A percentile compares a stretch with the other conserved stretches of the same genome.
These are phyloP conservation scores for Acacia confusa DNA, from an alignment of 306 rosid species.

Conservation along the genomic window DNA sequence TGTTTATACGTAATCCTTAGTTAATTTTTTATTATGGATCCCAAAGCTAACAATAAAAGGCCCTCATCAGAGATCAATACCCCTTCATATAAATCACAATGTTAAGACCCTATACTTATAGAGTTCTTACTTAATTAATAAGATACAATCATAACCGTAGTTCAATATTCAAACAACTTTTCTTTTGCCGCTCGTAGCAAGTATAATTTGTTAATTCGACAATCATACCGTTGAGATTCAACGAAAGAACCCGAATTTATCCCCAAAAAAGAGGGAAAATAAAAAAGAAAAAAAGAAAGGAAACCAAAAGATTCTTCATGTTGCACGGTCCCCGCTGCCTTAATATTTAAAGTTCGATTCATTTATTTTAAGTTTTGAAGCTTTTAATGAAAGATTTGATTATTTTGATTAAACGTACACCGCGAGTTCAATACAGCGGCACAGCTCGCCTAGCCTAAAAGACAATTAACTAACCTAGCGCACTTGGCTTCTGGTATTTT, in stretches of 20 bases:
- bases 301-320: constrained; percentile 24
- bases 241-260: constrained; percentile 19
- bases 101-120: too few relatives aligned
- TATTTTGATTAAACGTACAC: background rate
- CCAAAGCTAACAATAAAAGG: too few relatives aligned
- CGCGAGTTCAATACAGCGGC: background rate
- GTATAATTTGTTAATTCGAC: background rate
- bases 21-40: too few relatives aligned
- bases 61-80: too few relatives aligned
- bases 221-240: constrained; percentile 6
- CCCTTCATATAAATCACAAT: too few relatives aligned
- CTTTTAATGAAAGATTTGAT: background rate
- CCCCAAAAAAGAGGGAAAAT: background rate
- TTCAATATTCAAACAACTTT: too few relatives aligned
- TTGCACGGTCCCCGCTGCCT: background rate
- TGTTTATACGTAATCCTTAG: too few relatives aligned
- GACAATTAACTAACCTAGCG: background rate
- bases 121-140: too few relatives aligned
- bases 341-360: too few relatives aligned
- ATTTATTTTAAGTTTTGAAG: background rate
- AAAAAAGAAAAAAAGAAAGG: too few relatives aligned
- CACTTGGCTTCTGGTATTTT: background rate
- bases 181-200: too few relatives aligned
- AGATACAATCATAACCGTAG: too few relatives aligned
- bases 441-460: background rate